Evolutionary conservation across 805 yeast genomes (phyloP).

Genomic region (Lachancea kluyveri): DNA sequence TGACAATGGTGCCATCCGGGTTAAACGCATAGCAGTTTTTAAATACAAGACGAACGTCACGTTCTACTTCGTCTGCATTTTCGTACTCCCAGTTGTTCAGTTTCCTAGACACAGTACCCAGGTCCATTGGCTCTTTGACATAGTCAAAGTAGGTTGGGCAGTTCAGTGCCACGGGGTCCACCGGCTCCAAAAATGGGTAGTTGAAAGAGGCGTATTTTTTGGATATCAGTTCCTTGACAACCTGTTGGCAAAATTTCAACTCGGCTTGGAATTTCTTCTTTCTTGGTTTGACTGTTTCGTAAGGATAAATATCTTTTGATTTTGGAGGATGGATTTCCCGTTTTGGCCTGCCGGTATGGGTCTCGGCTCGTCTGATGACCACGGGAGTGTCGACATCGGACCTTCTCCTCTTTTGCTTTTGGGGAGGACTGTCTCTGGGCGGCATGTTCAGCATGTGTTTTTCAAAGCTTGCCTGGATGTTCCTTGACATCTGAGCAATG

Average conservation of each 20-base stretch:
- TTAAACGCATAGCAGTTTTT: constrained; percentile 86
- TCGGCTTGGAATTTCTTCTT: constrained; percentile 89
- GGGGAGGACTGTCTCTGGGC: constrained; percentile 40
- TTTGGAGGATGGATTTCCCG: constrained; percentile 96
- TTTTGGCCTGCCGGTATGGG: constrained; percentile 82
- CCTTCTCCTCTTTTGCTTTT: constrained; percentile 25
- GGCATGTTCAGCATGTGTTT: constrained; percentile 93
- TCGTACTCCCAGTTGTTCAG: constrained; percentile 83
- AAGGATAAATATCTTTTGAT: constrained; percentile 81
- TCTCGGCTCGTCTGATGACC: constrained; percentile 65
- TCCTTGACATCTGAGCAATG: constrained; percentile 87
- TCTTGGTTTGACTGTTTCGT: constrained; percentile 69
- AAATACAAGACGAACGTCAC: constrained; percentile 77
- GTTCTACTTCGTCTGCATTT: constrained; percentile 80
- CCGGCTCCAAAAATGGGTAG: constrained; percentile 90
- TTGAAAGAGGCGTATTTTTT: constrained; percentile 81
- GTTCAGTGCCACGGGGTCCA: constrained; percentile 89
- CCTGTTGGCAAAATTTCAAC: constrained; percentile 75
- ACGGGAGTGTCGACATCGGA: constrained; percentile 32
- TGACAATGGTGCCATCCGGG: constrained; percentile 96
- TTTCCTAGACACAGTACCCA: constrained; percentile 76
- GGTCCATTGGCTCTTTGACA: constrained; percentile 91
- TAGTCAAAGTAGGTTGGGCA: constrained; percentile 86
- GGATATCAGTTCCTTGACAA: constrained; percentile 72
- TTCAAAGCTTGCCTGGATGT: constrained; percentile 85